Evolutionary conservation across 177 flowering plant genomes (phyloP).

Genomic region (Vitis hybrid): DNA sequence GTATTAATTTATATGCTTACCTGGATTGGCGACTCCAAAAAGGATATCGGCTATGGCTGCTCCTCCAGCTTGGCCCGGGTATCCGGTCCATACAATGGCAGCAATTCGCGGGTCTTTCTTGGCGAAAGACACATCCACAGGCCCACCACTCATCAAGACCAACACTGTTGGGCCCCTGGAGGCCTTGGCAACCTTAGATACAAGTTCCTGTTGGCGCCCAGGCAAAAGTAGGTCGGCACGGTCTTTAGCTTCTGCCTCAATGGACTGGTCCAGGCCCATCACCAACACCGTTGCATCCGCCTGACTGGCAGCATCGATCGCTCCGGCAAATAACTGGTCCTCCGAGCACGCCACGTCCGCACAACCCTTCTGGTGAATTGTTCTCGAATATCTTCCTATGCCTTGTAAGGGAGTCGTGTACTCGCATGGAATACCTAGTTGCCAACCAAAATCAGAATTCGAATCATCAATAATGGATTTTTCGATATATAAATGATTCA

Average conservation of each 20-base stretch:
- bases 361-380: conserved; percentile 65
- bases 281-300: conserved; percentile 80
- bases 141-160: conserved; percentile 87
- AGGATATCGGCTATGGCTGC: conserved; percentile 82
- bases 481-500: not conserved
- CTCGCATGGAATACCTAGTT: conserved; percentile 74
- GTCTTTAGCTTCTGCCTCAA: conserved; percentile 79
- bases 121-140: conserved; percentile 79
- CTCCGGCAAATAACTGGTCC: conserved; percentile 47
- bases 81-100: conserved; percentile 83
- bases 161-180: conserved; percentile 68
- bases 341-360: conserved; percentile 45
- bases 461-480: not conserved
- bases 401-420: conserved; percentile 78
- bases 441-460: not conserved
- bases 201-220: conserved; percentile 76
- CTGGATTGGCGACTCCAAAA: conserved; percentile 78
- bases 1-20: conserved; percentile 19
- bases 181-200: conserved; percentile 57
- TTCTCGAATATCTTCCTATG: conserved; percentile 49
- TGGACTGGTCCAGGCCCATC: conserved; percentile 88
- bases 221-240: conserved; percentile 65
- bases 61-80: conserved; percentile 96
- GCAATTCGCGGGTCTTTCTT: conserved; percentile 51
- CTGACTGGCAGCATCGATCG: conserved; percentile 60